These are phyloP conservation scores for Clarireedia monteithiana DNA, from an alignment of 2,329 filamentous ascomycete genomes.

Conservation along the genomic window DNA sequence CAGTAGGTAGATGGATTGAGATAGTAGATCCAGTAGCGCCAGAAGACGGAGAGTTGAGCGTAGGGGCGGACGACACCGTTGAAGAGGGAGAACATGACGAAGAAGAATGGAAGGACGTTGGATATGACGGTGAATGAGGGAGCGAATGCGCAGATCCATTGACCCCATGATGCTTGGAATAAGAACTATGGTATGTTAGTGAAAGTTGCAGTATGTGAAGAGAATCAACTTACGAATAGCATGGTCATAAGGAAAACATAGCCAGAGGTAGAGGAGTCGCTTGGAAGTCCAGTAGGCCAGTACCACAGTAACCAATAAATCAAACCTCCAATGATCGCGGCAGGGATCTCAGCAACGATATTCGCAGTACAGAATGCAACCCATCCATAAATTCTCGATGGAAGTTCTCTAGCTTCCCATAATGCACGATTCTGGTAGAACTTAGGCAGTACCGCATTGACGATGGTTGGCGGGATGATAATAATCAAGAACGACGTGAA, in stretches of 20 bases:
- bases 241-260: conserved; percentile 74
- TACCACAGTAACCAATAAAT: conserved; percentile 74
- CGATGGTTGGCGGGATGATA: conserved; percentile 56
- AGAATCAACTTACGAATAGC: conserved; percentile 43
- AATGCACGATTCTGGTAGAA: conserved; percentile 67
- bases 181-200: conserved; percentile 3
- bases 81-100: conserved; percentile 63
- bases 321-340: conserved; percentile 53
- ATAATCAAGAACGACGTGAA: conserved; percentile 63
- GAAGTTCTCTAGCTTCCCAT: conserved; percentile 67
- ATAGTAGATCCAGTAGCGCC: conserved; percentile 43
- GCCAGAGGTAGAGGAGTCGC: conserved; percentile 55
- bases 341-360: conserved; percentile 65
- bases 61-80: conserved; percentile 66
- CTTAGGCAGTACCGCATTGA: conserved; percentile 69
- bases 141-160: conserved; percentile 71
- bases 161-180: conserved; percentile 56
- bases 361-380: conserved; percentile 68
- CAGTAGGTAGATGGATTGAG: conserved; percentile 61
- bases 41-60: conserved; percentile 36
- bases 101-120: conserved; percentile 39
- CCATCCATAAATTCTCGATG: conserved; percentile 71
- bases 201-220: background rate
- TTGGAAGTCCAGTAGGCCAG: conserved; percentile 63
- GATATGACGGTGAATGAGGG: conserved; percentile 72